Evolutionary conservation across 2,329 filamentous ascomycete species (phyloP), one percentile per base, ranked within the genome.

Genomic region (Ceratocystis albifundus): DNA sequence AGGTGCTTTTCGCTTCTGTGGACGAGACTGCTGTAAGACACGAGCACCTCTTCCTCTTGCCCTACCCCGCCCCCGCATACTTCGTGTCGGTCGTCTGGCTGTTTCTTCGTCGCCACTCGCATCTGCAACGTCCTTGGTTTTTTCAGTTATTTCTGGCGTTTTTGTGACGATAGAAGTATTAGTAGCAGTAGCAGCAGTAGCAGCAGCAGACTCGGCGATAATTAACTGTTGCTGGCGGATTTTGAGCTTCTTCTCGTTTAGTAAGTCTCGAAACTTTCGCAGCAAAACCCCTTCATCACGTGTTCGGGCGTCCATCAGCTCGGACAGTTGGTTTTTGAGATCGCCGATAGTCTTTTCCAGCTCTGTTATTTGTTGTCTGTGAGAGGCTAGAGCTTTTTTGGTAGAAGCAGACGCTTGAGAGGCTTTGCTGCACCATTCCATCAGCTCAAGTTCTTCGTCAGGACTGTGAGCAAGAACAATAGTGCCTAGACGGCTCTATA

Each of bases 241-340:
- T 75, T 89, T 91, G 64, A 86, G 77, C 74, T 92, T 92, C 77
- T 93, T 93, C 73, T 88, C 84, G 70, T 92, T 92, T 1, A 92
- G 76, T 1, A 93, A 77, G 66, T 83, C 78, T 65, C 83, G 81
- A 70, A 90, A 90, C 72, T 89, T 90, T 68, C 83, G 81, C 1
- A 92, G 75, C 66, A 92, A 76, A 20, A 80, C 80, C 0, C 80
- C 79, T 74, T 92, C 88, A 69, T 89, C 82, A 20, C 83, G 81
- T 61, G 82, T 79, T 72, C 91, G 91, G 15, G 84, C 79, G 65
- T 79, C 78, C 61, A 86, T 79, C 17, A 92, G 80, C 70, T 89
- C 85, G 3, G 87, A 81, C 0, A 91, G 76, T 71, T 88, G 85
- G 3, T 75, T 76, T 70, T 82, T 81, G 36, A 92, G 79, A 71